Percentiles rank a stretch among this genome's conserved stretches.
Conservation (phyloP, 768 basidiomycete species). For the Tylopilus plumbeoviolaceoides region DNA sequence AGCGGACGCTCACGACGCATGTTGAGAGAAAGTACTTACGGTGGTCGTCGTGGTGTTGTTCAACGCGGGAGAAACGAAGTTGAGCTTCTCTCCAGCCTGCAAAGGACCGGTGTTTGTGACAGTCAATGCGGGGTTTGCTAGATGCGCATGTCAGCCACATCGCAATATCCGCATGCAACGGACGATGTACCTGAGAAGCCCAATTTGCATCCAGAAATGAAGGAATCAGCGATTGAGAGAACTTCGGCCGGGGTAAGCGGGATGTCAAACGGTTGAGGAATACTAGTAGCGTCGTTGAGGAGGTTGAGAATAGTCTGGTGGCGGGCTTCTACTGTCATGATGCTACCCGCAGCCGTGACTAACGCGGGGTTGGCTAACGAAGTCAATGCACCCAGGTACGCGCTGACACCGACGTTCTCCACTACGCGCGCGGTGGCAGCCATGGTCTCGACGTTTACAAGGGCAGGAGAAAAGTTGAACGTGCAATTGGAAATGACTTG, state of each 20-base stretch:
- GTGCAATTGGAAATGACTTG: not conserved
- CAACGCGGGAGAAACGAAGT: not conserved
- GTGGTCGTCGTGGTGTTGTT: not conserved
- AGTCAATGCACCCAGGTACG: not conserved
- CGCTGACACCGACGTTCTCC: not conserved
- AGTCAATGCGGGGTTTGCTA: not conserved
- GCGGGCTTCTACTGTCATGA: not conserved
- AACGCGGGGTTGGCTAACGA: not conserved
- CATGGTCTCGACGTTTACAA: not conserved
- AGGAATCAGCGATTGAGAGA: not conserved
- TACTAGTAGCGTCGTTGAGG: not conserved
- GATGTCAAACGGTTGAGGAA: not conserved
- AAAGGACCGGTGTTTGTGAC: not conserved
- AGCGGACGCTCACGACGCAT: not conserved
- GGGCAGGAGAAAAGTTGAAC: not conserved
- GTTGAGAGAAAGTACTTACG: not conserved
- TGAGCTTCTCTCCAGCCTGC: not conserved
- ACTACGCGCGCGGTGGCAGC: not conserved
- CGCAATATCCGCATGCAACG: not conserved
- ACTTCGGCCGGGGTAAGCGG: not conserved
- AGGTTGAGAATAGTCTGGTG: not conserved
- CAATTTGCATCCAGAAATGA: not conserved
- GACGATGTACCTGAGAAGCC: not conserved
- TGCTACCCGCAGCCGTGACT: not conserved
- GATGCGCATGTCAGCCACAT: not conserved